Evolutionary conservation across 805 yeast genomes (phyloP), one percentile per base, ranked within the genome.

Genomic region (Hanseniaspora clermontiae): DNA sequence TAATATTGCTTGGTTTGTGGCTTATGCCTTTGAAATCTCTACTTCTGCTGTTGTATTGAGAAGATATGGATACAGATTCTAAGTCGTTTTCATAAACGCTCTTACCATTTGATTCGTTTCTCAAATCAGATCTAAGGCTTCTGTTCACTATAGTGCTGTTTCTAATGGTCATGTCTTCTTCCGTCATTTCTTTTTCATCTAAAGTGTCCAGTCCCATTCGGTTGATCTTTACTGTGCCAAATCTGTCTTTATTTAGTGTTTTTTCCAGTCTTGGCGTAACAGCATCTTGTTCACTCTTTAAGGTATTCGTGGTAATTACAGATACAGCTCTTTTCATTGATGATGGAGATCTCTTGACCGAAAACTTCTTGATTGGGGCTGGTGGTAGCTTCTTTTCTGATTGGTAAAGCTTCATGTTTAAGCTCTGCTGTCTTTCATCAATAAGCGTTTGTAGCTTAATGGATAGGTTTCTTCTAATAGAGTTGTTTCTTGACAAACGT

Each of bases 271-370:
- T 37, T 12, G 49, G 14, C 9, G 55, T 11, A 12, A 5, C 24
- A 11, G 39, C 42, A 19, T 52, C 51, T 32, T 46, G 27, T 38
- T 49, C 40, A 17, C 38, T 45, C 37, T 37, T 45, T 7, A 46
- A 32, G 6, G 34, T 38, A 24, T 53, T 57, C 11, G 51, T 54
- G 7, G 65, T 65, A 34, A 68, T 61, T 1, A 62, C 64, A 1
- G 72, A 69, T 5, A 70, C 71, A 11, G 72, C 72, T 57, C 72
- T 63, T 58, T 66, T 67, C 20, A 69, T 68, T 7, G 70, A 67
- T 0, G 72, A 69, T 8, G 67, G 66, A 0, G 71, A 67, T 37
- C 72, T 63, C 59, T 70, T 63, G 45, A 69, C 57, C 19, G 69
- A 62, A 7, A 68, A 61, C 48, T 68, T 62, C 54, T 63, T 64